phyloP scores from a whole-genome alignment of 345 rosid genomes.

The Kandelia obovata region DNA sequence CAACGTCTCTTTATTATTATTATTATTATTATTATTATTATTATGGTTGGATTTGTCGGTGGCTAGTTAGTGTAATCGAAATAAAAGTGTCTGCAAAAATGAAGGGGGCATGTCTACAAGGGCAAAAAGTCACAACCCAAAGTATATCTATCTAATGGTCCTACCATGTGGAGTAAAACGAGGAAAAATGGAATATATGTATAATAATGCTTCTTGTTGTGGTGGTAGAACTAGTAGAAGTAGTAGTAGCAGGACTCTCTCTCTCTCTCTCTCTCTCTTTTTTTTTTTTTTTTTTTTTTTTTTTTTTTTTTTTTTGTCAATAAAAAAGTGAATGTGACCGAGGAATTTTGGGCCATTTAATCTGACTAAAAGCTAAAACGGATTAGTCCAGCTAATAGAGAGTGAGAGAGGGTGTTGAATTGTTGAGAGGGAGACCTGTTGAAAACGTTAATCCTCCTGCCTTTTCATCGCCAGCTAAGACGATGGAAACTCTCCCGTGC shows the following conservation, averaged over 20 bases:
- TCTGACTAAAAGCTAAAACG: no score
- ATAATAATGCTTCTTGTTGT: no score
- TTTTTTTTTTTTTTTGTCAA: neutral
- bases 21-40: no score
- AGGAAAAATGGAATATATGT: neutral
- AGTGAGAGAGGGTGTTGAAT: neutral
- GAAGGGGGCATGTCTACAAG: neutral
- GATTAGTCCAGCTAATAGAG: no score
- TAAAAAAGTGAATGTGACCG: neutral
- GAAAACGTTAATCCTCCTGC: neutral
- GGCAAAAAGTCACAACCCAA: neutral
- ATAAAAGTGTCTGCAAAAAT: no score
- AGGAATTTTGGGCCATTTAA: conserved; percentile 6
- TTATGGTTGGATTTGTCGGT: no score
- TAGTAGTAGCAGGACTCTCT: no score
- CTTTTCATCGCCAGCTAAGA: neutral
- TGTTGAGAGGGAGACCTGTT: neutral
- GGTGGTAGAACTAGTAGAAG: no score
- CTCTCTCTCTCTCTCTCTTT: no score
- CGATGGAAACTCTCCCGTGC: no score
- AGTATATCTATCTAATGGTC: neutral
- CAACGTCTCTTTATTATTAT: no score
- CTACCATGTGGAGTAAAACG: conserved; percentile 15
- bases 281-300: neutral
- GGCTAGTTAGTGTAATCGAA: no score